A percentile compares a stretch with the other conserved stretches of the same genome.
Conservation (phyloP, 2,329 filamentous ascomycete genomes). For the Apiospora marii region DNA sequence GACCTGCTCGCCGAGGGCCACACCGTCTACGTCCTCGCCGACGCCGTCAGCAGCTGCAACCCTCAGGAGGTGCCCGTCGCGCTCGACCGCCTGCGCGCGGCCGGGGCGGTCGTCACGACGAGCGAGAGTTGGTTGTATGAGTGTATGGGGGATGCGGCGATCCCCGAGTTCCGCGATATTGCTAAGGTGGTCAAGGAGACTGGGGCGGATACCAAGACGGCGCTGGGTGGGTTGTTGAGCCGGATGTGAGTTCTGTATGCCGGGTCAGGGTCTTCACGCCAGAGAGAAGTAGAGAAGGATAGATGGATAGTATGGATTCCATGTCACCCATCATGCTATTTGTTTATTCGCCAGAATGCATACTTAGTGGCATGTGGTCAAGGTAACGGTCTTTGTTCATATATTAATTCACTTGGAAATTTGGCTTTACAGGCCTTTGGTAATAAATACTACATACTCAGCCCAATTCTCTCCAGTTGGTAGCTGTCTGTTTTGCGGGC, state of each 20-base stretch:
- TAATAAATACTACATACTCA: background rate
- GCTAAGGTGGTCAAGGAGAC: conserved; percentile 82
- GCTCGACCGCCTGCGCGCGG: conserved; percentile 75
- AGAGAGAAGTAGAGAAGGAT: background rate
- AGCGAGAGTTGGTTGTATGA: conserved; percentile 94
- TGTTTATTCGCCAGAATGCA: background rate
- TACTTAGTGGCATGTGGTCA: background rate
- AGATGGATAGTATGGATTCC: background rate
- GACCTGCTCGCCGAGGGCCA: conserved; percentile 81
- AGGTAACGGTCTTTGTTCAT: background rate
- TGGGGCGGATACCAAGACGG: conserved; percentile 72
- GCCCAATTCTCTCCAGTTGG: background rate
- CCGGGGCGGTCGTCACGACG: conserved; percentile 81
- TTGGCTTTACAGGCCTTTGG: background rate
- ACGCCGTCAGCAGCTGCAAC: conserved; percentile 91
- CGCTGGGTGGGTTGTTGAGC: conserved; percentile 71
- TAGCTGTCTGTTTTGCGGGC: background rate
- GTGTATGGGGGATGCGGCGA: conserved; percentile 81
- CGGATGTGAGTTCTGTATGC: conserved; percentile 53
- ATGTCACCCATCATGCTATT: background rate
- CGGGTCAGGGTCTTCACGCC: no score
- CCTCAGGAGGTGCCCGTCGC: conserved; percentile 81
- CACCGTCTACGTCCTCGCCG: conserved; percentile 84
- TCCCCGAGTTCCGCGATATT: conserved; percentile 76
- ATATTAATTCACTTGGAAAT: background rate